Conservation (phyloP, 495 filamentous ascomycete species). For the Bombardia bombarda region DNA sequence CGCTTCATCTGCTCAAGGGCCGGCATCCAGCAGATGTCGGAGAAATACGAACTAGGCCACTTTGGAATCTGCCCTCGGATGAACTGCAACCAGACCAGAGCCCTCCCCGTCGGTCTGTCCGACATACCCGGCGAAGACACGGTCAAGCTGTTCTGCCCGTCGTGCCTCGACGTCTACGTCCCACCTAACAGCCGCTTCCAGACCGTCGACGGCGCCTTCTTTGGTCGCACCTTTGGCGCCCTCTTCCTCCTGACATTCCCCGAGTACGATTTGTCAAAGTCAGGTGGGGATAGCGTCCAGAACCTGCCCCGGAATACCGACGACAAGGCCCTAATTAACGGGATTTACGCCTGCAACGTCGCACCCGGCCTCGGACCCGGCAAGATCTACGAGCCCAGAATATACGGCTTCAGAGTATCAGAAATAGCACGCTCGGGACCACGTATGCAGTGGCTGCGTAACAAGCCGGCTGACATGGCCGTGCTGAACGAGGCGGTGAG, state of each 20-base stretch:
- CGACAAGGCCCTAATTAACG: constrained; percentile 62
- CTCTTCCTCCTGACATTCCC: constrained; percentile 98
- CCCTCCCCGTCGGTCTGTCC: constrained; percentile 84
- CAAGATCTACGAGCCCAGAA: constrained; percentile 86
- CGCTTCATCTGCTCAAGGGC: constrained; percentile 96
- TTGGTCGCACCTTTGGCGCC: constrained; percentile 86
- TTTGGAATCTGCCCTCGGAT: constrained; percentile 91
- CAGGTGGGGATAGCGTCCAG: constrained; percentile 35
- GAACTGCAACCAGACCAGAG: constrained; percentile 76
- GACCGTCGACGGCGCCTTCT: constrained; percentile 96
- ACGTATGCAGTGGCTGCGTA: constrained; percentile 91
- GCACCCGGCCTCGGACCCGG: constrained; percentile 76
- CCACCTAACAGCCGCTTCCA: constrained; percentile 96
- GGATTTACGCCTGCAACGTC: constrained; percentile 72
- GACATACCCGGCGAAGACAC: constrained; percentile 96
- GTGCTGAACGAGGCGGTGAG: constrained; percentile 73
- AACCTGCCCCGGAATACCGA: constrained; percentile 30
- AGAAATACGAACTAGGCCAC: constrained; percentile 94
- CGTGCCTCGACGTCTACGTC: constrained; percentile 93
- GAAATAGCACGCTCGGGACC: constrained; percentile 81
- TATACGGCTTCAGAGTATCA: constrained; percentile 92
- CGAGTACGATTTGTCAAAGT: constrained; percentile 71
- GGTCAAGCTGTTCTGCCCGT: constrained; percentile 96
- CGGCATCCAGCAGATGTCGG: constrained; percentile 97
- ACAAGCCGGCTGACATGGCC: constrained; percentile 67